Percentiles rank a stretch among this genome's conserved stretches.
Evolutionary conservation across 306 rosid species (phyloP).

Genomic region (Lathyrus tuberosus): DNA sequence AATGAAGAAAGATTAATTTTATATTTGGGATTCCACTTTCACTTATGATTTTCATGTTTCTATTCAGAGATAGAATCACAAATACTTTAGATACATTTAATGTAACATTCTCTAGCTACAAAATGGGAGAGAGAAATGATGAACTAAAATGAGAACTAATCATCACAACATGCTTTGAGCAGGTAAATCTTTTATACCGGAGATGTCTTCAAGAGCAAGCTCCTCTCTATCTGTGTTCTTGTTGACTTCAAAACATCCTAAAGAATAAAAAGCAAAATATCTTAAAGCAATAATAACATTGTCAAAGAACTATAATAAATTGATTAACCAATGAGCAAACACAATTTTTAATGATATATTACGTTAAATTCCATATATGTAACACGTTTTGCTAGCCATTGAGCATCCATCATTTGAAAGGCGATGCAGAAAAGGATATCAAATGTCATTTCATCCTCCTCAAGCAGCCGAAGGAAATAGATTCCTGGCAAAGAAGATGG

Average conservation of each 20-base stretch:
- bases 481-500: constrained; percentile 71
- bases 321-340: constrained; percentile 9
- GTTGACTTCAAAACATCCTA: constrained; percentile 91
- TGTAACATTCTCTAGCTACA: constrained; percentile 13
- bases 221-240: constrained; percentile 85
- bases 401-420: constrained; percentile 94
- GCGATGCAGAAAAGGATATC: constrained; percentile 82
- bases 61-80: constrained; percentile 22
- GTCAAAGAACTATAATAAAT: neutral
- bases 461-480: constrained; percentile 64
- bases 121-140: neutral
- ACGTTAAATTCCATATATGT: constrained; percentile 95
- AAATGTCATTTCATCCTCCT: constrained; percentile 84
- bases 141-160: constrained; percentile 32
- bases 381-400: constrained; percentile 94
- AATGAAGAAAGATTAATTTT: constrained; percentile 17
- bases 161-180: constrained; percentile 77
- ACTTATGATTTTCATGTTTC: constrained; percentile 26
- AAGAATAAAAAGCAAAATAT: neutral
- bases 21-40: constrained; percentile 24
- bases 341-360: constrained; percentile 26
- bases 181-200: constrained; percentile 75
- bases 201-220: constrained; percentile 85
- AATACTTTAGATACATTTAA: constrained; percentile 34
- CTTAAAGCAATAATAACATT: neutral